Evolutionary conservation across 179 eudicot species (phyloP).

Genomic region (Beta lomatogona): DNA sequence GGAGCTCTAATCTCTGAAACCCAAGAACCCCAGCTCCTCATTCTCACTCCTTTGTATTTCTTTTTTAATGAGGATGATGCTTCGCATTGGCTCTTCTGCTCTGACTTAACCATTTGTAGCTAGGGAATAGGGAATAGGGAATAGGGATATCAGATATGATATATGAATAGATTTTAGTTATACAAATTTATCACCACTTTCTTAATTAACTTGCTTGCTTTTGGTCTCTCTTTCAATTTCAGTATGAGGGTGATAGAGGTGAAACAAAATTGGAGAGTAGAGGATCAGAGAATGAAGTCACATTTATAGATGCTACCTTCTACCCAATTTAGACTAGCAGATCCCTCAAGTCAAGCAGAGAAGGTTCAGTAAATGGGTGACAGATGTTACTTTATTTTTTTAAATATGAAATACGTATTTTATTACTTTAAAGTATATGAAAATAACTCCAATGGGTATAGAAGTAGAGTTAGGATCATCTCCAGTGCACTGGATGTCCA

Average conservation of each 20-base stretch:
- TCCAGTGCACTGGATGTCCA: too few relatives aligned
- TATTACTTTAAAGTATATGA: not conserved
- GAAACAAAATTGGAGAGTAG: constrained; percentile 17
- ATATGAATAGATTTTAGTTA: too few relatives aligned
- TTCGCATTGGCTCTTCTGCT: constrained; percentile 43
- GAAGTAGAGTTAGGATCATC: too few relatives aligned
- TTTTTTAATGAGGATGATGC: constrained; percentile 35
- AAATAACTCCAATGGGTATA: not conserved
- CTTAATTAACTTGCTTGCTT: not conserved
- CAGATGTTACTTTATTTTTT: constrained; percentile 27
- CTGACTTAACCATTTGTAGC: constrained; percentile 46
- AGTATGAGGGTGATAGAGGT: constrained; percentile 22
- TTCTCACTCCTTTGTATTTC: constrained; percentile 88
- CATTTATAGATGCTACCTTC: constrained; percentile 46
- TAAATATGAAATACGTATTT: not conserved
- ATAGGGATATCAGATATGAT: too few relatives aligned
- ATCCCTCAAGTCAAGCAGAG: constrained; percentile 35
- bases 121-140: too few relatives aligned
- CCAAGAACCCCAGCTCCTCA: constrained; percentile 99
- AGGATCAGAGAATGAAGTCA: constrained; percentile 18
- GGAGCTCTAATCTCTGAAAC: constrained; percentile 93
- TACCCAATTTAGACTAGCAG: constrained; percentile 9
- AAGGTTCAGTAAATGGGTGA: constrained; percentile 35
- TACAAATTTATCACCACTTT: too few relatives aligned
- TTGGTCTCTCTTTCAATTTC: constrained; percentile 12